Evolutionary conservation across 495 filamentous ascomycete species (phyloP), one percentile per base, ranked within the genome.

Genomic region (Trichoderma erinaceum): DNA sequence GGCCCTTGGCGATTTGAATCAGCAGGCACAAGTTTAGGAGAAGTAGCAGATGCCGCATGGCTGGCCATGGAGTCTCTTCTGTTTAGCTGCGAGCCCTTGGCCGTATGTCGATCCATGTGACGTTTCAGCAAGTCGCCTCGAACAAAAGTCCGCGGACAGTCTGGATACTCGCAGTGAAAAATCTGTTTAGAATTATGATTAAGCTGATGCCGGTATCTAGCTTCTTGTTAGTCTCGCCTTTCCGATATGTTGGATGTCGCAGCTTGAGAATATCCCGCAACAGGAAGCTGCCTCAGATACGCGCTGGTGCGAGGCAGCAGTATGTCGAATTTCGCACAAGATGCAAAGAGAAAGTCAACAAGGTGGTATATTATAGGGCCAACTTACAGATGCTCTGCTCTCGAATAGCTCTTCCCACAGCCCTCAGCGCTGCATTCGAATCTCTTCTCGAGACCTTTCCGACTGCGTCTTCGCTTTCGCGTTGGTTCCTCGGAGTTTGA

Each of bases 181-280:
- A 98, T 97, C 73, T 96, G 91, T 78, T 99, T 98, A 10, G 94
- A 93, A 83, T 83, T 89, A 89, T 95, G 95, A 73, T 99, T 99
- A 72, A 99, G 78, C 78, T 97, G 94, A 78, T 99, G 95, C 27
- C 95, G 87, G 77, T 97, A 85, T 41, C 84, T 86, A 61, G 71
- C 21, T 23, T 63, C 25, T 46, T 41, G 65, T 76, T 69, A 76
- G 66, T 69, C 63, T 23, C 32, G 38, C 27, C 21, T 65, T 68
- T 21, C 15, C 13, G 50, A 52, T n/a, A 23, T n/a, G 18, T n/a
- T 2, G 16, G 8, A 23, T 4, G 18, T 25, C 18, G 43, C 48
- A n/a, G 48, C 6, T 21, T 18, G 18, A 3, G 48, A 10, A 52
- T 52, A 23, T 52, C 48, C 48, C 48, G 18, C n/a, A 52, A 3